Base-by-base conservation (phyloP, 768 basidiomycete genomes). In the Naganishia friedmannii region DNA sequence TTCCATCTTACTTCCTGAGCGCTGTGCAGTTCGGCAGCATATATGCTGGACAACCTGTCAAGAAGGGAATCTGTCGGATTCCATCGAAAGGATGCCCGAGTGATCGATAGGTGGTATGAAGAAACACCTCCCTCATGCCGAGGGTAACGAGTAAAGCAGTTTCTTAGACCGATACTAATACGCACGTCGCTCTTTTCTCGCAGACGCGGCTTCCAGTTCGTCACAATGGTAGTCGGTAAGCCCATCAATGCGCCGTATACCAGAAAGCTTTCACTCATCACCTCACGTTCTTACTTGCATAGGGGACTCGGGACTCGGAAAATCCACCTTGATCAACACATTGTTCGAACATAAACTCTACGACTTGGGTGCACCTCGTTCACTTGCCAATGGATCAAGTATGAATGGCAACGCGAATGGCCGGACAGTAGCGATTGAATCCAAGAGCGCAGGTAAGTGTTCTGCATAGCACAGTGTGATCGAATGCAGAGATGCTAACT, bases 321-420 rank as follows among this genome's bases (percentile, higher is more conserved):
- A 98, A 85, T 95, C 93, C 56, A 95, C 93, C 1, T 86, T 95
- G 82, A 93, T 98, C 85, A 99, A 98, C 86, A 99, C 96, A 67
- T 89, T 98, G 74, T 99, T 99, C 84, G 92, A 93, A 26, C 98
- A 95, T 66, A 95, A 98, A 85, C 86, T 99, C 67, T 95, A 92
- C 10, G 86, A 90, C 8, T 80, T 90, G 58, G 46, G 51, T 34
- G 29, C 48, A 72, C 29, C 56, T 87, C 90, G 75, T 87, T 91
- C 63, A 84, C 89, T 87, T 89, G 39, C 96, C 94, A 63, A 63
- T 45, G 60, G 39, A n/a, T 63, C 60, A 1, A 63, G 60, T 29
- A 63, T 63, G 60, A 63, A 63, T 45, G 88, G 92, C 55, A 86
- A 88, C 32, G 96, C 98, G 79, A 85, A 87, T 66, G 86, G 93